Percentiles rank a stretch among this genome's conserved stretches.
Evolutionary conservation across 2,329 filamentous ascomycete species (phyloP).

Genomic region (Pyricularia pennisetigena): DNA sequence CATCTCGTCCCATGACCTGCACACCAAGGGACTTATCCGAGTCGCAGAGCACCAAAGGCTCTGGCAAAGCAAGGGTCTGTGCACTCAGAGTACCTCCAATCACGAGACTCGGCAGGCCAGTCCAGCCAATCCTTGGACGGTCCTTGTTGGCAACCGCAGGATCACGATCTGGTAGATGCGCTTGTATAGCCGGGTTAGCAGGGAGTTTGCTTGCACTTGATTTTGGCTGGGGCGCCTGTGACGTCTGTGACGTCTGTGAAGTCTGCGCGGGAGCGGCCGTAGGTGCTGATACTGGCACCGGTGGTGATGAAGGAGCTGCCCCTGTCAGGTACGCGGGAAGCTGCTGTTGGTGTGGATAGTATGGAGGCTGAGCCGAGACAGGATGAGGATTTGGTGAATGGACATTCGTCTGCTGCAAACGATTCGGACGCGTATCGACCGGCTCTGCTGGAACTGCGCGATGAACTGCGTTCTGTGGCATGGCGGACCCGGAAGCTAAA

Average conservation of each 20-base stretch:
- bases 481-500: not conserved
- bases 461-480: not conserved
- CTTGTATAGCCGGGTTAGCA: not conserved
- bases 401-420: not conserved
- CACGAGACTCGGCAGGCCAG: constrained; percentile 3
- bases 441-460: not conserved
- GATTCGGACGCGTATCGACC: not conserved
- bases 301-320: not conserved
- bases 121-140: not conserved
- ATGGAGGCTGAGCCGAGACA: not conserved
- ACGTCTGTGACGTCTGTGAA: not conserved
- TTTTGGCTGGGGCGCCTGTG: not conserved
- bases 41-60: constrained; percentile 2
- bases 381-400: not conserved
- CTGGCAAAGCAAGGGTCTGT: not conserved
- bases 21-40: constrained; percentile 1
- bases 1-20: constrained; percentile 1
- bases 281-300: not conserved
- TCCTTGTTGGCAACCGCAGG: not conserved
- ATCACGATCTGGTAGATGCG: constrained; percentile 2
- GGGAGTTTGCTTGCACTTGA: not conserved
- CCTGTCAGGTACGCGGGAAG: not conserved
- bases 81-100: not conserved
- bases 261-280: not conserved
- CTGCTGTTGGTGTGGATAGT: not conserved